Conservation (phyloP, 192 early-diverging fungal species). For the Backusella tarrabulga region DNA sequence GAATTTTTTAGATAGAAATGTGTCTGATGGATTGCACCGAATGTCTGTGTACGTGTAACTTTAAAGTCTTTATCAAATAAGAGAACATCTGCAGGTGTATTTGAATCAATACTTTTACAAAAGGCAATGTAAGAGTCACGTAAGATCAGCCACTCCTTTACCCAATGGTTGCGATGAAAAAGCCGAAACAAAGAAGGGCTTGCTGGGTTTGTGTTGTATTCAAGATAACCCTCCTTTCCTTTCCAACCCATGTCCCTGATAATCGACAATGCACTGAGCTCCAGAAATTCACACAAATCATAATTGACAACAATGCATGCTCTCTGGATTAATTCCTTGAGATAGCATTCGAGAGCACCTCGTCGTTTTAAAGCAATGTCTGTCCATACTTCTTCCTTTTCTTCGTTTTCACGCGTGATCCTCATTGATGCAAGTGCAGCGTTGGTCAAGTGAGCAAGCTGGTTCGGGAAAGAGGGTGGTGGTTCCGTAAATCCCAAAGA, state of each 20-base stretch:
- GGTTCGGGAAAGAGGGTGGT: conserved; percentile 30
- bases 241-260: conserved; percentile 83
- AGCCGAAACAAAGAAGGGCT: conserved; percentile 10
- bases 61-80: conserved; percentile 49
- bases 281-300: conserved; percentile 76
- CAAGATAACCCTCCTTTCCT: conserved; percentile 77
- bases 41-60: conserved; percentile 15
- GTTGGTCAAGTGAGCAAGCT: conserved; percentile 13
- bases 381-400: conserved; percentile 22
- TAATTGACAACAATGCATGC: conserved; percentile 62
- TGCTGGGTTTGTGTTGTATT: conserved; percentile 52
- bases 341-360: conserved; percentile 57
- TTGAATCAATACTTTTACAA: conserved; percentile 41
- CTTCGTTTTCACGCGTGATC: conserved; percentile 16
- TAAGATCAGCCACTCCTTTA: conserved; percentile 68
- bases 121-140: conserved; percentile 72
- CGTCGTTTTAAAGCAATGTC: conserved; percentile 51
- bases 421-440: conserved; percentile 4
- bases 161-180: conserved; percentile 42
- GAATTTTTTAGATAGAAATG: conserved; percentile 62
- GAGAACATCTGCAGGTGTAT: conserved; percentile 46
- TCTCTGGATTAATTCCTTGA: conserved; percentile 54
- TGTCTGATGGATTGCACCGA: conserved; percentile 36
- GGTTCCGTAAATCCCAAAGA: conserved; percentile 21
- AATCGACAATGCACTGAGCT: conserved; percentile 69